Evolutionary conservation across 805 yeast genomes (phyloP), one percentile per base, ranked within the genome.

Genomic region (Schwanniomyces sp.): DNA sequence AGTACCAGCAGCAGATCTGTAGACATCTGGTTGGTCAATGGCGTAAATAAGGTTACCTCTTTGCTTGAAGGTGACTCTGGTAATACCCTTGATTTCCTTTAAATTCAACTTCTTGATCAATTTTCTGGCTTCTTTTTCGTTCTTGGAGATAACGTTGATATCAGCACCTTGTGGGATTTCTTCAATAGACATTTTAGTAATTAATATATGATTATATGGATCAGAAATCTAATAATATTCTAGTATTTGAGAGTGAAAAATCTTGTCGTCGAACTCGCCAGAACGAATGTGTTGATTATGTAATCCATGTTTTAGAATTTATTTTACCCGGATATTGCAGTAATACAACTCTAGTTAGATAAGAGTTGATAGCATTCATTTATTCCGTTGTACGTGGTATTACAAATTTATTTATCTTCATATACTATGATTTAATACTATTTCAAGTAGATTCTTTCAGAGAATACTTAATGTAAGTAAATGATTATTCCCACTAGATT

Each of bases 91-190:
- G 67, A 94, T 82, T 76, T 82, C 88, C 82, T 88, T 88, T 76
- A 92, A 81, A 73, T 86, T 89, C 64, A 91, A 82, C 79, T 91
- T 91, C 76, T 83, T 76, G 76, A 94, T 85, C 64, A 85, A 73
- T 68, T 86, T 90, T 79, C 94, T 87, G 63, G 98, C 97, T 80
- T 92, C 91, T 83, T 88, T 88, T 79, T 91, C 97, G 78, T 89
- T 86, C 78, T 86, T 88, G 70, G 90, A 79, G 73, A 88, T 78
- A 72, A 91, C 80, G 67, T 84, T 78, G 66, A 88, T 88, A 69
- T 82, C 82, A 63, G 94, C 86, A 61, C 92, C 94, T 71, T 84
- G 87, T 69, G 91, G 90, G 74, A 84, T 82, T 75, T 81, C 79
- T 70, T 73, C 78, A 52, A 71, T 64, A 45, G 78, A 73, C 78